Percentiles rank a stretch among this genome's conserved stretches.
Conservation (phyloP, 176 grass and related monocot species). For the Musa beccarii region DNA sequence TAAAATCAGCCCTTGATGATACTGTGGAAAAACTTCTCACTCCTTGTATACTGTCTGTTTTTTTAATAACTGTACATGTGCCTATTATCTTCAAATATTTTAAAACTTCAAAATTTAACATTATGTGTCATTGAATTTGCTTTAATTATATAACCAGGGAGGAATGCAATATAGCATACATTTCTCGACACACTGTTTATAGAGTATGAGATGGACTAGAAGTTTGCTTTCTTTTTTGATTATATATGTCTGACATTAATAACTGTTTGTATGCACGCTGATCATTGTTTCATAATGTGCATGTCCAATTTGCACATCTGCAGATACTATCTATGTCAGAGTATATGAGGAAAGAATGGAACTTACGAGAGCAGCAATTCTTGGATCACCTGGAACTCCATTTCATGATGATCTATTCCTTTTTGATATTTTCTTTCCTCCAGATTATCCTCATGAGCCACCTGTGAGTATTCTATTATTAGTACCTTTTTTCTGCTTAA, state of each 20-base stretch:
- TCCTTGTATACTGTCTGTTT: no score
- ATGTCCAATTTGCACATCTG: neutral
- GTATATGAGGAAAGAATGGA: constrained; percentile 96
- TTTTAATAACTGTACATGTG: no score
- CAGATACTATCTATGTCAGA: constrained; percentile 86
- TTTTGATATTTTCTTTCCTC: constrained; percentile 94
- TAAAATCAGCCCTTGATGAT: no score
- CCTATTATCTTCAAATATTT: no score
- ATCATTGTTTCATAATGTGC: constrained; percentile 17
- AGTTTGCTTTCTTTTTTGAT: no score
- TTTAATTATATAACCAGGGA: no score
- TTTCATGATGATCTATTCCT: constrained; percentile 90
- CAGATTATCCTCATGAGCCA: constrained; percentile 72
- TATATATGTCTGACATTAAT: neutral
- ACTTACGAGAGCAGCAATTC: constrained; percentile 74
- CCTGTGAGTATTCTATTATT: constrained; percentile 54
- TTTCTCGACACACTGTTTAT: no score
- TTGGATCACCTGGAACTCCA: constrained; percentile 79
- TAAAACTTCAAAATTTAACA: no score
- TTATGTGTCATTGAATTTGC: no score
- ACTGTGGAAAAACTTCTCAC: no score
- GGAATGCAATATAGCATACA: no score
- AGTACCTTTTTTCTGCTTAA: constrained; percentile 5
- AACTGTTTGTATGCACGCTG: constrained; percentile 5
- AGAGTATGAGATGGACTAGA: no score